Base-by-base conservation (phyloP, 2,329 filamentous ascomycete species). In the Aspergillus sp. region DNA sequence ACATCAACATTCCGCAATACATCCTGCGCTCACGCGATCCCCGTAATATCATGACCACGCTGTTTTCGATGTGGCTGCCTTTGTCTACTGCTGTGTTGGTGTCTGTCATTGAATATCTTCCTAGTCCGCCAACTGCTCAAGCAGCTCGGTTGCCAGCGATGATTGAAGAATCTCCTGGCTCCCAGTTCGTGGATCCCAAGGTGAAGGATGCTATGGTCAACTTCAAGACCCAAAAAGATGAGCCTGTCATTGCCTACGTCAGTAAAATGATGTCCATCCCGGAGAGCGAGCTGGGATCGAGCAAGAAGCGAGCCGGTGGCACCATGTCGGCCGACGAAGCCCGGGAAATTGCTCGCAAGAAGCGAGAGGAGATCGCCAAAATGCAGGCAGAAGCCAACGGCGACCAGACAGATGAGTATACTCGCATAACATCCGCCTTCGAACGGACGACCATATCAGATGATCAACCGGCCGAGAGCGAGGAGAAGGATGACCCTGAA, bases 241-340 rank as follows among this genome's bases (percentile, higher is more conserved):
- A 90, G 59, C 93, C 94, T 0, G 87, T 96, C 0, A 91, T 99
- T 1, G 94, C 91, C 8, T 99, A 96, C 66, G 91, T 99, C 62
- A 98, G 94, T 78, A 99, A 99, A 75, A 97, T 99, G 92, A 91
- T 98, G 1, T 95, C 95, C 0, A 84, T 99, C 11, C 94, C 92
- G 0, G 91, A 96, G 71, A 97, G 91, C 75, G 94, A 99, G 69
- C 81, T 99, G 5, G 90, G 91, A 0, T 86, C 94, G 55, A 96
- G 96, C 74, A 76, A 75, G 21, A 96, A 90, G 75, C 84, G 91
- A 49, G 84, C 87, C 15, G 88, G 89, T 0, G 87, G 79, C 19
- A 78, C 88, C 47, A 83, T 98, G 70, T 96, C 86, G 41, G 90
- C 92, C 1, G 95, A 96, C 64, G 95, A 98, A 77, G 95, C 95